Conservation (phyloP, 2,329 filamentous ascomycete genomes). For the Penicillium hesseltinei region DNA sequence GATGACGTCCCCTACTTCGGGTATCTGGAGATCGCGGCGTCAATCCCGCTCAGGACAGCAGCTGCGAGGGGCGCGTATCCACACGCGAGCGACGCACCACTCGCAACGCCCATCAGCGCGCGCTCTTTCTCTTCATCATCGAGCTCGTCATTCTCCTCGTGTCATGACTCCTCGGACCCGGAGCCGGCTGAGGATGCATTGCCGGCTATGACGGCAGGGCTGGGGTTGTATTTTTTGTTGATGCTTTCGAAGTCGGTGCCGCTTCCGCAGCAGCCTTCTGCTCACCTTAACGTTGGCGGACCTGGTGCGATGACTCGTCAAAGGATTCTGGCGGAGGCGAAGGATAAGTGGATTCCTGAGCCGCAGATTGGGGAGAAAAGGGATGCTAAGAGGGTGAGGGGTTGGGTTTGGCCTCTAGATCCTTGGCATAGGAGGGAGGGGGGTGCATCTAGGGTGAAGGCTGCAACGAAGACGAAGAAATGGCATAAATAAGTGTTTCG, state of each 20-base stretch:
- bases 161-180: constrained; percentile 19
- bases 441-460: constrained; percentile 31
- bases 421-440: constrained; percentile 58
- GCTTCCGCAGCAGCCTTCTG: constrained; percentile 56
- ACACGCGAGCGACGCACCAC: constrained; percentile 19
- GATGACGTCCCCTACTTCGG: constrained; percentile 75
- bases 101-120: constrained; percentile 33
- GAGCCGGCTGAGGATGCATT: constrained; percentile 10
- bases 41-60: constrained; percentile 54
- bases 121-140: constrained; percentile 29
- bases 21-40: constrained; percentile 70
- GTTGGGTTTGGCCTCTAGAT: constrained; percentile 64
- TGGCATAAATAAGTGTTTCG: constrained; percentile 35
- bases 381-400: constrained; percentile 58
- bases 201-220: constrained; percentile 52
- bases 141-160: constrained; percentile 9
- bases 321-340: constrained; percentile 51
- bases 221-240: constrained; percentile 64
- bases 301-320: constrained; percentile 58
- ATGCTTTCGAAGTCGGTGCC: constrained; percentile 64
- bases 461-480: constrained; percentile 29
- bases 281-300: constrained; percentile 60
- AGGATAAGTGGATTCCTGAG: constrained; percentile 64
- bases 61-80: constrained; percentile 23
- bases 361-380: constrained; percentile 59